Base-by-base conservation (phyloP, 306 rosid genomes). In the Gastrolobium villosum region DNA sequence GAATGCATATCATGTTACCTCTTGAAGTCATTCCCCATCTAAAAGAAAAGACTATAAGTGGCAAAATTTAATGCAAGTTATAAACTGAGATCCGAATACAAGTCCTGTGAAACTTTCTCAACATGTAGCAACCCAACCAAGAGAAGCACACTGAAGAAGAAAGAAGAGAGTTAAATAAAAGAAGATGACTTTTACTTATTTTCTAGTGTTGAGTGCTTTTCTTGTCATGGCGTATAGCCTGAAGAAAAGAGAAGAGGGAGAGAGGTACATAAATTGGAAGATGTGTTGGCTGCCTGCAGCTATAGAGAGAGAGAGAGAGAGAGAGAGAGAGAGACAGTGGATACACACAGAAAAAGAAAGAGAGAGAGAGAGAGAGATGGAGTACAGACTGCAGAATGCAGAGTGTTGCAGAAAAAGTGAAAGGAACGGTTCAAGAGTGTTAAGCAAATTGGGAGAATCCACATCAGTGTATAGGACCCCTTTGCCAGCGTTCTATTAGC, bases 351-450 rank as follows among this genome's bases (percentile, higher is more conserved):
- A 20, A 20, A 20, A 20, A 20, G 26, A 20, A 20, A 20, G 44
- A 49, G 65, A 70, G 41, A 49, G 26, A 66, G 75, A 52, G 52
- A 4, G 77, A 67, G 44, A 69, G 65, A 41, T 72, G 63, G 72
- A 26, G 53, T 9, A 39, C 87, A 83, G 89, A 32, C 5, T 55
- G 54, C 91, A 87, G 88, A 37, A 2, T 52, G 74, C 31, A 54
- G 81, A 74, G 13, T 20, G 26, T 60, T 70, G 94, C 48, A 14
- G 65, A 81, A 73, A 73, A 65, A 82, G 87, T 86, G 98, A 93
- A 83, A 91, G 92, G 86, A 87, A 93, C 97, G 69, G 83, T 32
- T 83, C 97, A 70, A 75, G 77, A 57, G 70, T 72, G 90, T 70
- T 77, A 87, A 86, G 81, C 84, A 64, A 84, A 73, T 71, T 54